Base-by-base conservation (phyloP, 108 stramenopile genomes). In the Schizochytrium sp. region DNA sequence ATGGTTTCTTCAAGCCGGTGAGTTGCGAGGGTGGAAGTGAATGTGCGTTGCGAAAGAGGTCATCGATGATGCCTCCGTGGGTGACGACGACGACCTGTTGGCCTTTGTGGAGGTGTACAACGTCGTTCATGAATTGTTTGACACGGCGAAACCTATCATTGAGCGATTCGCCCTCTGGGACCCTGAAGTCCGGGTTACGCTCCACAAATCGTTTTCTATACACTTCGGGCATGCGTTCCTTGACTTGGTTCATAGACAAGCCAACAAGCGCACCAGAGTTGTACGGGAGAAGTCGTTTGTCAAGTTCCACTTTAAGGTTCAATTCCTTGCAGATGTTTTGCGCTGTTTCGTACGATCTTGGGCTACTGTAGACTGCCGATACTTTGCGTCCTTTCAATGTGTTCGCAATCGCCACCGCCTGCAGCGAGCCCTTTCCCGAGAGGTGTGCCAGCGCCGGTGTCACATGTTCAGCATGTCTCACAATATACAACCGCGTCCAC, bases 361-460 rank as follows among this genome's bases (percentile, higher is more conserved):
- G 76, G 28, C 76, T 83, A 28, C 76, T 83, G 76, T 83, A 83
- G 17, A 83, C 50, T 5, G 76, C 76, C 28, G n/a, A 47, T 5
- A 83, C 47, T n/a, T 83, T 83, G 47, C 76, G 76, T n/a, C 53
- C 53, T 28, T 83, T 83, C 28, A 83, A 53, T 28, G 76, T 83
- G 50, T 83, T 49, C 5, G 76, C 47, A 40, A 83, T 83, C 38
- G 76, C 76, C 45, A 83, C 76, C 15, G 76, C 76, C 28, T 83
- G 76, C 76, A 83, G 76, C 15, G 76, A 83, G 17, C 76, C 76
- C 76, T 83, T 83, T n/a, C 76, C 53, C 2, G 50, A 55, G 10
- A 83, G 53, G 76, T 83, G 76, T 28, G 76, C 76, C 28, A 83
- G 76, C 76, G 76, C 76, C 13, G 76, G 76, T 5, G 76, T 83